These are phyloP conservation scores for Helminthosporium solani DNA, from an alignment of 2,329 filamentous ascomycete species.

Conservation along the genomic window DNA sequence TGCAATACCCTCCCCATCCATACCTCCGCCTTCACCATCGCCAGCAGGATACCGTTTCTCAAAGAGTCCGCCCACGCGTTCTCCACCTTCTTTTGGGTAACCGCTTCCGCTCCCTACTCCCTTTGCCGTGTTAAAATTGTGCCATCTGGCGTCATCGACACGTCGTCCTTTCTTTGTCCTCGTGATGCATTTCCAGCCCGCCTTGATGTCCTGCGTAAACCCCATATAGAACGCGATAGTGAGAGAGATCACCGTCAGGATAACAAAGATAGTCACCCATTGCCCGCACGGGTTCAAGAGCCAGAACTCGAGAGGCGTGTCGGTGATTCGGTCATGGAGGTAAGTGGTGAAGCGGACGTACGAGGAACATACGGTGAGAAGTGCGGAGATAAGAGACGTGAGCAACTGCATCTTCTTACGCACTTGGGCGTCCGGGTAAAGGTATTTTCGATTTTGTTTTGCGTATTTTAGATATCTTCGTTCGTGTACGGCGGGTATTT, in stretches of 20 bases:
- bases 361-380: not conserved
- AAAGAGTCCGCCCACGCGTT: too few relatives aligned
- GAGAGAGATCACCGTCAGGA: not conserved
- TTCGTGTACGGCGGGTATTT: too few relatives aligned
- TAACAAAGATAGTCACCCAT: not conserved
- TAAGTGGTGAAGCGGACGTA: not conserved
- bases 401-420: too few relatives aligned
- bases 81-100: not conserved
- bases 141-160: too few relatives aligned
- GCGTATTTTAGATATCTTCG: too few relatives aligned
- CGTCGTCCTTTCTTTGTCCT: not conserved
- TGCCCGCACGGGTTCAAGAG: not conserved
- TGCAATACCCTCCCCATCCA: too few relatives aligned
- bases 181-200: not conserved
- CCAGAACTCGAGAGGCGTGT: not conserved
- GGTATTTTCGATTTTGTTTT: too few relatives aligned
- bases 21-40: not conserved
- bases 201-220: not conserved
- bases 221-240: not conserved
- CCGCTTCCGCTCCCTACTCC: not conserved
- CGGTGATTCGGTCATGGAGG: not conserved
- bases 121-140: too few relatives aligned
- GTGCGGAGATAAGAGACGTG: not conserved
- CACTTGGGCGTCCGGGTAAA: too few relatives aligned
- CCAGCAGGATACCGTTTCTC: not conserved